Conservation (phyloP, 2,329 filamentous ascomycete genomes). For the Aspergillus sp. region DNA sequence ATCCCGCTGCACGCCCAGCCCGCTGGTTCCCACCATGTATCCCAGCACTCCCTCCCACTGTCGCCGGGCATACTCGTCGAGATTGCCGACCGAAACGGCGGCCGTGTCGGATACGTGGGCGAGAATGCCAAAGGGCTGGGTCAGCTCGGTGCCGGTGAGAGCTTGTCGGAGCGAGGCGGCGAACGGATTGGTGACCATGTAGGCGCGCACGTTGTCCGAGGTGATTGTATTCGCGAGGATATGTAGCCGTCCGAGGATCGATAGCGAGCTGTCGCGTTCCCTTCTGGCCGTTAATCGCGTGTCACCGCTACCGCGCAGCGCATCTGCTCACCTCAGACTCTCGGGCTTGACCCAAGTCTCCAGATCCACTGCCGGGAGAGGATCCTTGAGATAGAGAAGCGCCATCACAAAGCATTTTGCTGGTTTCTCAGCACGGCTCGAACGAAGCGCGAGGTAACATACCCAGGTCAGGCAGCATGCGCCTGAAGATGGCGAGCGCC, state of each 20-base stretch:
- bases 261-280: conserved; percentile 74
- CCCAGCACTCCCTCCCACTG: conserved; percentile 97
- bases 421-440: conserved; percentile 32
- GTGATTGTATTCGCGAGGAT: conserved; percentile 61
- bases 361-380: conserved; percentile 69
- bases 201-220: conserved; percentile 55
- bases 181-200: conserved; percentile 74
- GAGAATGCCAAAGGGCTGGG: conserved; percentile 84
- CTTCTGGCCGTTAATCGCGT: conserved; percentile 34
- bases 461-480: conserved; percentile 92
- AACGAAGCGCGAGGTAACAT: conserved; percentile 25
- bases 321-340: conserved; percentile 44
- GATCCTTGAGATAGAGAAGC: conserved; percentile 78
- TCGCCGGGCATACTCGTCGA: conserved; percentile 75
- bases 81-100: conserved; percentile 58
- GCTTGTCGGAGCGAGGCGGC: conserved; percentile 73
- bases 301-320: too few species aligned
- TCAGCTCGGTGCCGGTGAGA: conserved; percentile 74
- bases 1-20: conserved; percentile 39
- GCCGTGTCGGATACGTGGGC: conserved; percentile 55
- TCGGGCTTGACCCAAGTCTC: conserved; percentile 75
- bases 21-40: conserved; percentile 65
- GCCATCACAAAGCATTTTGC: conserved; percentile 96
- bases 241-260: conserved; percentile 74
- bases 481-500: conserved; percentile 87